These are phyloP conservation scores for Lolium perenne DNA, from an alignment of 176 grass and related monocot genomes.

Conservation along the genomic window DNA sequence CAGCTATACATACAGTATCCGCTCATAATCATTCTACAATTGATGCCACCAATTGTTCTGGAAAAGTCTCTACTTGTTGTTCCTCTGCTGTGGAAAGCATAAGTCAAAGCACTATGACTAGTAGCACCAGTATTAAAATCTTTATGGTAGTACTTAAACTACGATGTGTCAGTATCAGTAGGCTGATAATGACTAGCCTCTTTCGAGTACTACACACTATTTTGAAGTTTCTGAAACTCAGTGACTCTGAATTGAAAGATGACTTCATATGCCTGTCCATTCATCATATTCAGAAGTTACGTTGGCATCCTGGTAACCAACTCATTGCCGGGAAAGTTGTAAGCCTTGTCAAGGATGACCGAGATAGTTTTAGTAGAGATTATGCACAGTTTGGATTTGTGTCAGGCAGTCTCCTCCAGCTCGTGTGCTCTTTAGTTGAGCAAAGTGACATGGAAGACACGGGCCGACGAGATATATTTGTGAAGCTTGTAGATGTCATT, in stretches of 20 bases:
- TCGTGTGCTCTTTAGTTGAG: constrained; percentile 77
- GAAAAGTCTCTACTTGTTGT: constrained; percentile 21
- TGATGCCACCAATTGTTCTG: constrained; percentile 4
- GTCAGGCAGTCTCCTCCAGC: constrained; percentile 70
- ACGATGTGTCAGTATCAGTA: constrained; percentile 33
- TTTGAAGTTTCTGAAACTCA: constrained; percentile 73
- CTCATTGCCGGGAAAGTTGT: constrained; percentile 37
- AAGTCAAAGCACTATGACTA: constrained; percentile 14
- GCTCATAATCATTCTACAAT: constrained; percentile 38
- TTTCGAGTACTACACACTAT: constrained; percentile 72
- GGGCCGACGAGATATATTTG: constrained; percentile 44
- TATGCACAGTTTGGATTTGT: constrained; percentile 50
- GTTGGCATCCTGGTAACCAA: constrained; percentile 53
- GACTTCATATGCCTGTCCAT: constrained; percentile 59
- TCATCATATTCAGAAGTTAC: constrained; percentile 63
- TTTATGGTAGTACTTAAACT: constrained; percentile 60
- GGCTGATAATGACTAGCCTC: constrained; percentile 52
- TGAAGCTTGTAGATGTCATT: constrained; percentile 62
- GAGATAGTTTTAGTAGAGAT: constrained; percentile 29
- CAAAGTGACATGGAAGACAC: constrained; percentile 51
- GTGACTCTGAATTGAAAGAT: constrained; percentile 50
- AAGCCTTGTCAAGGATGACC: constrained; percentile 24
- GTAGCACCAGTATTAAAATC: constrained; percentile 43
- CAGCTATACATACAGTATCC: constrained; percentile 48
- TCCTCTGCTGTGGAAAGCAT: constrained; percentile 31